Base-by-base conservation (phyloP, 208 protist species). In the Trypanosomatidae sp. region DNA sequence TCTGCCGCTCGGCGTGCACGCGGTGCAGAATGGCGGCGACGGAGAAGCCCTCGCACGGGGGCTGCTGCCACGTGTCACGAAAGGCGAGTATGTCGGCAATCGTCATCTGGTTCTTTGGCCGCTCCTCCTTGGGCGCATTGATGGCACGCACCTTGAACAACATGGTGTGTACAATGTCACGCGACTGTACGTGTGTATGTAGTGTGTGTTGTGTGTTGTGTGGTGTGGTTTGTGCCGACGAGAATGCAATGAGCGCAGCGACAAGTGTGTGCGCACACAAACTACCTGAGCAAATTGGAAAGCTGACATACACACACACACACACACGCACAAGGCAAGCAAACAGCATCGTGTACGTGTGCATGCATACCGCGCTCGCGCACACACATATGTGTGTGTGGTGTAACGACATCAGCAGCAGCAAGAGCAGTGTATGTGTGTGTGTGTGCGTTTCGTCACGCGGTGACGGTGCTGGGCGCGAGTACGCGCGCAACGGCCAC, bases 11-110 rank as follows among this genome's bases (percentile, higher is more conserved):
- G 20, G 66, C 54, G 27, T 67, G 70, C 1, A 64, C 68, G 23
- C 33, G 49, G 16, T 69, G 56, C 33, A 92, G 48, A 38, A 86
- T 65, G 16, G 65, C 62, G 45, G 73, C 61, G 18, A 92, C 52
- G 6, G 79, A 89, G 53, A 92, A 92, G 52, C 64, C 70, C 7
- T 72, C 64, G 16, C 55, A 48, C 8, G 65, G 67, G 20, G 56
- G 57, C 37, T 69, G 56, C 15, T 43, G 76, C 74, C 75, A 93
- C 2, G 80, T 93, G 51, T 93, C 84, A 48, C 84, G 71, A 48
- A 77, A 93, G 21, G 71, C 73, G 11, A 93, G 69, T 30, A 93
- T 66, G 33, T 82, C 66, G 3, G 63, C 53, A 1, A 92, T 51
- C 37, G 61, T 75, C 66, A 89, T 82, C 28, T 85, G 64, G 53